Percentiles rank a stretch among this genome's conserved stretches.
phyloP scores from a whole-genome alignment of 345 rosid species.

The Euphorbia peplus region DNA sequence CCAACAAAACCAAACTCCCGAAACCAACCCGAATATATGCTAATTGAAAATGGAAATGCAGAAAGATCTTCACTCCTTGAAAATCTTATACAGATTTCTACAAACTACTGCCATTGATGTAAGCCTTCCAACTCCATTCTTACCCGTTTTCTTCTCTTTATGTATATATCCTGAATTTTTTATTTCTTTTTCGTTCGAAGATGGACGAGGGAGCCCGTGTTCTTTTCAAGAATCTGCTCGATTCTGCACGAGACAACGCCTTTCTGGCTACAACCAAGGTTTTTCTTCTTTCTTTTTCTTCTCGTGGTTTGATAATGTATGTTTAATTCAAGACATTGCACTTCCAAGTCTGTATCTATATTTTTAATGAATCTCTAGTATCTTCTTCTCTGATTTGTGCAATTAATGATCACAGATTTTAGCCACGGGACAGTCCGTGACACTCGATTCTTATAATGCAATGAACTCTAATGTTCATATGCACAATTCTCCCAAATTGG shows the following conservation, averaged over 20 bases:
- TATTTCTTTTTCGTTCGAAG: not conserved
- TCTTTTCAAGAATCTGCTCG: constrained; percentile 16
- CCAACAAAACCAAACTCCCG: no score
- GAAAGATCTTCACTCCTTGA: constrained; percentile 3
- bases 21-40: no score
- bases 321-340: not conserved
- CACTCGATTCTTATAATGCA: not conserved
- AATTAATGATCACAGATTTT: not conserved
- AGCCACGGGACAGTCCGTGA: not conserved
- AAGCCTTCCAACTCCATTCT: not conserved
- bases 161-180: not conserved
- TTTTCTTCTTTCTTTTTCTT: not conserved
- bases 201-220: constrained; percentile 1
- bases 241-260: constrained; percentile 11
- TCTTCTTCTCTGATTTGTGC: not conserved
- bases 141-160: not conserved
- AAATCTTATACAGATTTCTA: not conserved
- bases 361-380: not conserved
- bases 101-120: not conserved
- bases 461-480: not conserved
- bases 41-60: not conserved
- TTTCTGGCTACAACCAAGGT: not conserved
- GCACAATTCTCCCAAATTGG: not conserved
- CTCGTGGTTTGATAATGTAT: not conserved
- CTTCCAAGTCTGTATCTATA: no score